Conservation (phyloP, 192 early-diverging fungal species). For the Entomortierella chlamydospora region DNA sequence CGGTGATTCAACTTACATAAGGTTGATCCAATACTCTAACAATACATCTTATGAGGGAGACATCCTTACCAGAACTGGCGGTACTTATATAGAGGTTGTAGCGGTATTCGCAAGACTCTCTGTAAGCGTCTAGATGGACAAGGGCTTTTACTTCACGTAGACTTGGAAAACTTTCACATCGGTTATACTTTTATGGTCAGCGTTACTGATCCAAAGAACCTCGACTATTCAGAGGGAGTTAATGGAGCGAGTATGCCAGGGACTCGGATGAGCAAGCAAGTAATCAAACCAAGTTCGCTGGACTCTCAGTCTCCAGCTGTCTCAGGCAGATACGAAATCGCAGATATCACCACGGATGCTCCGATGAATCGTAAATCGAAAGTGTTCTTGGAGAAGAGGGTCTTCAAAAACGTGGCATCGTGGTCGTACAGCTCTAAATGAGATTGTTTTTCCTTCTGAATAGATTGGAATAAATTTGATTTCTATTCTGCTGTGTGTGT, state of each 20-base stretch:
- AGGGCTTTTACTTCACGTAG: background rate
- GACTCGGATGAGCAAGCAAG: too few relatives aligned
- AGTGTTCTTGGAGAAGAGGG: too few relatives aligned
- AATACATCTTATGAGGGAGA: background rate
- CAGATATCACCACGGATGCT: background rate
- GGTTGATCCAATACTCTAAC: background rate
- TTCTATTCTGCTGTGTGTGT: too few relatives aligned
- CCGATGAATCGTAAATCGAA: too few relatives aligned
- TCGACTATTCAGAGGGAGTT: background rate
- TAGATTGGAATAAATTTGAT: too few relatives aligned
- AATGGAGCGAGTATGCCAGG: too few relatives aligned
- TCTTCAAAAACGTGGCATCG: too few relatives aligned
- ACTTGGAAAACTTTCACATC: background rate
- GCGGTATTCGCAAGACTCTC: background rate
- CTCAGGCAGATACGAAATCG: background rate
- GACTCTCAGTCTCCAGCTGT: conserved; percentile 1
- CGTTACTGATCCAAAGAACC: background rate
- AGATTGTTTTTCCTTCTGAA: too few relatives aligned
- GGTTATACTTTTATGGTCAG: background rate
- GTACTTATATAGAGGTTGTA: too few relatives aligned
- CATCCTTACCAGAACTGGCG: background rate
- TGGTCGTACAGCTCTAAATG: too few relatives aligned
- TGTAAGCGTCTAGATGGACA: background rate
- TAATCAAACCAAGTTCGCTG: conserved; percentile 12
- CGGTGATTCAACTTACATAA: too few relatives aligned